Evolutionary conservation across 441 rosid genomes (phyloP), one percentile per base, ranked within the genome.

Genomic region (Pelargonium exstipulatum): DNA sequence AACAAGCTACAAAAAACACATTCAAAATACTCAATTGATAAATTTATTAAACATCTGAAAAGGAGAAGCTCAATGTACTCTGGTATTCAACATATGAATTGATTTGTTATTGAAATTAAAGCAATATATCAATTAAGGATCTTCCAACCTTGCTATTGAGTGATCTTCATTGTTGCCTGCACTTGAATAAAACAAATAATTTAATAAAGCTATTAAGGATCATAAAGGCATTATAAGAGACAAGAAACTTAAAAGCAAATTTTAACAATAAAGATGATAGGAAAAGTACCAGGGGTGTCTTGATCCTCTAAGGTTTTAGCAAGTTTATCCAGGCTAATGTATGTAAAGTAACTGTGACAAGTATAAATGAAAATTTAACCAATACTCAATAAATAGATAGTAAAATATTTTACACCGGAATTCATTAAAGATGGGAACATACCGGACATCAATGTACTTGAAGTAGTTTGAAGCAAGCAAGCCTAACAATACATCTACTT

Each of bases 401-500:
- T 17, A n/a, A 67, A 66, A 10, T 17, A 20, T 43, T 69, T 62
- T 37, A 12, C 17, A 42, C 51, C 2, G 14, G 16, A 7, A 16
- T 9, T 9, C 22, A 64, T 14, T 45, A 64, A 40, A 64, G 32
- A 24, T 9, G 10, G 62, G 24, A 81, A 22, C 85, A 53, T 85
- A 90, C 96, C 95, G 78, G 51, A 91, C 80, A 76, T 94, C 97
- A 67, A 85, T 84, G 75, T 86, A 88, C 72, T 86, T 90, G 71
- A 91, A 88, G 78, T 88, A 94, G 81, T 90, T 94, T 3, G 89
- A 82, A 0, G 81, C 77, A 69, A 94, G 87, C 68, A 84, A 75
- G 57, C 86, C 88, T 72, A 80, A 43, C 46, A 83, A 58, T 46
- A 78, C 20, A 72, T 82, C 92, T 49, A 75, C 68, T 13, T 84